Evolutionary conservation across 2,329 filamentous ascomycete genomes (phyloP).

Genomic region (Fusarium dlaminii): DNA sequence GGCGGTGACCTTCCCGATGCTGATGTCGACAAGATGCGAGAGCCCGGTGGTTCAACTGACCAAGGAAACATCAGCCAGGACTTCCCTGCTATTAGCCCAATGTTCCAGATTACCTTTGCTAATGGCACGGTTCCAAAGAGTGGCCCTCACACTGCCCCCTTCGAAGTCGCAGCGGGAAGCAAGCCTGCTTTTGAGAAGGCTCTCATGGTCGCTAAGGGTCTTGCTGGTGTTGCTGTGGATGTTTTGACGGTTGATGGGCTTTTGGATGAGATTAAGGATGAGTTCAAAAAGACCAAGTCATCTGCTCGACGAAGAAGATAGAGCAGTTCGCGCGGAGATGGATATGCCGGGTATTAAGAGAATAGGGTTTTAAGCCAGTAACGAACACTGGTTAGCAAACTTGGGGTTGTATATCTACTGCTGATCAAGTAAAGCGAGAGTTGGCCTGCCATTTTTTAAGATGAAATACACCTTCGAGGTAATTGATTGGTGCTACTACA

Average conservation of each 20-base stretch:
- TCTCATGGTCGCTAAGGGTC: conserved; percentile 57
- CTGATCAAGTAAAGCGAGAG: too few relatives aligned
- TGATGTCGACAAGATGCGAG: conserved; percentile 39
- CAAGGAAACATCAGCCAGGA: conserved; percentile 46
- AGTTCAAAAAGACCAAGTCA: conserved; percentile 31
- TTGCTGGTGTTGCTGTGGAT: conserved; percentile 60
- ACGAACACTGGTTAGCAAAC: too few relatives aligned
- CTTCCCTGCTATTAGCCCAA: conserved; percentile 41
- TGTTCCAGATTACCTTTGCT: conserved; percentile 40
- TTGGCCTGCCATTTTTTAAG: too few relatives aligned
- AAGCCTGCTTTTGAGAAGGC: conserved; percentile 57
- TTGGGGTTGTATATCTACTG: not conserved
- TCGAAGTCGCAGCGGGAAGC: conserved; percentile 61
- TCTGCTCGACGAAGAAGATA: not conserved
- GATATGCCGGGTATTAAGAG: too few relatives aligned
- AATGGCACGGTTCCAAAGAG: conserved; percentile 33
- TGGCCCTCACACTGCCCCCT: conserved; percentile 63
- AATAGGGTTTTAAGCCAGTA: too few relatives aligned
- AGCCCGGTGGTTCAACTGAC: conserved; percentile 40
- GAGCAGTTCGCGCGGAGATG: too few relatives aligned
- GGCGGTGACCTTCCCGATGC: conserved; percentile 39
- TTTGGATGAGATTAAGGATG: conserved; percentile 44
- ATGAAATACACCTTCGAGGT: too few relatives aligned
- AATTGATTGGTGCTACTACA: too few relatives aligned
- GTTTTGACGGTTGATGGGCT: conserved; percentile 55